Evolutionary conservation across 2,329 filamentous ascomycete genomes (phyloP).

Genomic region (Lasiodiplodia sp.): DNA sequence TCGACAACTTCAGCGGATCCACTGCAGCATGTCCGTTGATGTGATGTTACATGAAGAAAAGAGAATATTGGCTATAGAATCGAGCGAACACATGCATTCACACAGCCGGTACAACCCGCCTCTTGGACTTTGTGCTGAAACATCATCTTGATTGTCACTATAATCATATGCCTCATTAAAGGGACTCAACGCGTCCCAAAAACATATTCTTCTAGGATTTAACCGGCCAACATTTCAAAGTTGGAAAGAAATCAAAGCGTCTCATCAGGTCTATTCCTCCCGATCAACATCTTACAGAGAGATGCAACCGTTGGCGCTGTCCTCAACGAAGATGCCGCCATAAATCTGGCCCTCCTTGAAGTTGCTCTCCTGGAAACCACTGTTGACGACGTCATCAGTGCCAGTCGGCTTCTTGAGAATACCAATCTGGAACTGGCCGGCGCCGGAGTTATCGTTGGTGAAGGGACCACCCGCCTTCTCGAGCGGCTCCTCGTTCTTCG

Average conservation of each 20-base stretch:
- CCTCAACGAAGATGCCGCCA: conserved; percentile 49
- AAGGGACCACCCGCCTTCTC: conserved; percentile 56
- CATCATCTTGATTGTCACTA: neutral
- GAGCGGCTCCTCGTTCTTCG: conserved; percentile 55
- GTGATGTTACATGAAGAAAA: conserved; percentile 19
- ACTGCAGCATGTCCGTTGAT: neutral
- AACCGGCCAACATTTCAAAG: neutral
- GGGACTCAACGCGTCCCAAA: neutral
- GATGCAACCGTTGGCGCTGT: conserved; percentile 44
- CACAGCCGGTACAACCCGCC: neutral
- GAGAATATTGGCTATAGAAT: conserved; percentile 6
- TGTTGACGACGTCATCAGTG: conserved; percentile 47
- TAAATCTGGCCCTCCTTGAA: conserved; percentile 50
- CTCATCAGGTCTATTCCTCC: neutral
- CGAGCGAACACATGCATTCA: conserved; percentile 2
- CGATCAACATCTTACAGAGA: conserved; percentile 36
- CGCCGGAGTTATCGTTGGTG: conserved; percentile 61
- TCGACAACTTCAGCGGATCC: conserved; percentile 6
- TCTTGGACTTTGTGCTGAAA: neutral
- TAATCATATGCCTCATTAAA: neutral
- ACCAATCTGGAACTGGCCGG: conserved; percentile 69
- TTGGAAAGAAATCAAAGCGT: neutral
- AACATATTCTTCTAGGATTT: neutral
- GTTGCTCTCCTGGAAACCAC: conserved; percentile 44
- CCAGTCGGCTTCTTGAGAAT: conserved; percentile 67